Conservation (phyloP, 192 early-diverging fungal species). For the Dissophora ornata region DNA sequence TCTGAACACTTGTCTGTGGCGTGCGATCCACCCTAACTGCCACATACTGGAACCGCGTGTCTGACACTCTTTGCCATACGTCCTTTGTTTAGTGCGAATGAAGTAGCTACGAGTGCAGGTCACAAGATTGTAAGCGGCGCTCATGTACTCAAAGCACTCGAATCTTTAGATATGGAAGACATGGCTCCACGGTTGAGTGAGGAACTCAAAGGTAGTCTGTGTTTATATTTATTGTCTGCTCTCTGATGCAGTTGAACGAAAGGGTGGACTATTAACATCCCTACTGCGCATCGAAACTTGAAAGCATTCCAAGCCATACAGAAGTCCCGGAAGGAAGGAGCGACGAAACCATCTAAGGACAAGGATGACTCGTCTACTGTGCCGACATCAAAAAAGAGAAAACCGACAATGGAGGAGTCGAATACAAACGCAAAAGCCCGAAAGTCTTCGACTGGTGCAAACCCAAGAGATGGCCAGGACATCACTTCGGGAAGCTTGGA, state of each 20-base stretch:
- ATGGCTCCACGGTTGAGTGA: slow-evolving; percentile 54
- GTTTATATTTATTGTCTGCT: not conserved
- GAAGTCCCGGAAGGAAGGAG: slow-evolving; percentile 50
- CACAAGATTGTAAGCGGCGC: slow-evolving; percentile 62
- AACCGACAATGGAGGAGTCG: slow-evolving; percentile 22
- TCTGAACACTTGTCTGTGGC: no score
- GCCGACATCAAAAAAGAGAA: slow-evolving; percentile 40
- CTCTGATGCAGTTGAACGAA: not conserved
- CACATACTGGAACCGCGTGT: no score
- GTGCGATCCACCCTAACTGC: no score
- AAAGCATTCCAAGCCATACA: slow-evolving; percentile 57
- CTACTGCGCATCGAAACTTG: not conserved
- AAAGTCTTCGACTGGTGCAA: slow-evolving; percentile 36
- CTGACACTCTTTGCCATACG: not conserved
- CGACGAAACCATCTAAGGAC: slow-evolving; percentile 22
- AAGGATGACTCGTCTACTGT: slow-evolving; percentile 17
- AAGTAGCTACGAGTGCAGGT: slow-evolving; percentile 55
- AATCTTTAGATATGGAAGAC: slow-evolving; percentile 57
- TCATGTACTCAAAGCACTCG: slow-evolving; percentile 62
- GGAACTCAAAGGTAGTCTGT: slow-evolving; percentile 52
- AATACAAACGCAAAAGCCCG: slow-evolving; percentile 21
- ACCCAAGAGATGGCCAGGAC: slow-evolving; percentile 35
- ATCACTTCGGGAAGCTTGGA: not conserved
- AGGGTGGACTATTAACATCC: not conserved
- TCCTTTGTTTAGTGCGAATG: slow-evolving; percentile 58